Evolutionary conservation across 2,329 filamentous ascomycete genomes (phyloP).

Genomic region (Atkinsonella texensis): DNA sequence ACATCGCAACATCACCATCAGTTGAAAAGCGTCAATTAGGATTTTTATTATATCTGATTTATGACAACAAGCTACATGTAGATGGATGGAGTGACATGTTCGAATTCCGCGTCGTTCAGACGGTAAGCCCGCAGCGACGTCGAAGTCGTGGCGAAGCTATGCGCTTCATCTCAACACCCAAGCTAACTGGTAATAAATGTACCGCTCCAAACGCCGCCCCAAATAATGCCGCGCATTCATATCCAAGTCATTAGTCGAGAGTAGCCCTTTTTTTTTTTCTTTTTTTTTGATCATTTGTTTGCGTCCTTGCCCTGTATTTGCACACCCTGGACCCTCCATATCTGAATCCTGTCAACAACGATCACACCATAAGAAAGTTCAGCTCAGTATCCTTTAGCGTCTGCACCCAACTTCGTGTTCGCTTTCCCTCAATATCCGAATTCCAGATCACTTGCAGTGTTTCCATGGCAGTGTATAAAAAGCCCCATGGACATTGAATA

Average conservation of each 20-base stretch:
- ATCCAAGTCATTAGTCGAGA: background rate
- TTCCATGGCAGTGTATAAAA: constrained; percentile 33
- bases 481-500: constrained; percentile 34
- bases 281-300: no score
- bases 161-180: background rate
- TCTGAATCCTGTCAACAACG: no score
- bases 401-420: constrained; percentile 28
- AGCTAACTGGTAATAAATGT: background rate
- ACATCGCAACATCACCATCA: background rate
- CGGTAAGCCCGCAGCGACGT: background rate
- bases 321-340: no score
- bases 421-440: constrained; percentile 20
- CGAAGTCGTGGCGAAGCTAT: background rate
- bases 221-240: background rate
- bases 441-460: constrained; percentile 33
- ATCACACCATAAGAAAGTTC: constrained; percentile 32
- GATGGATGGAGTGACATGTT: background rate
- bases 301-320: no score
- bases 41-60: background rate
- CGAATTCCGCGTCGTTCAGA: background rate
- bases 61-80: background rate
- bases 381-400: constrained; percentile 28
- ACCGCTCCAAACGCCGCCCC: background rate
- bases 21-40: background rate
- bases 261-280: background rate